Evolutionary conservation across 441 rosid species (phyloP), one percentile per base, ranked within the genome.

Genomic region (Manihot esculenta): DNA sequence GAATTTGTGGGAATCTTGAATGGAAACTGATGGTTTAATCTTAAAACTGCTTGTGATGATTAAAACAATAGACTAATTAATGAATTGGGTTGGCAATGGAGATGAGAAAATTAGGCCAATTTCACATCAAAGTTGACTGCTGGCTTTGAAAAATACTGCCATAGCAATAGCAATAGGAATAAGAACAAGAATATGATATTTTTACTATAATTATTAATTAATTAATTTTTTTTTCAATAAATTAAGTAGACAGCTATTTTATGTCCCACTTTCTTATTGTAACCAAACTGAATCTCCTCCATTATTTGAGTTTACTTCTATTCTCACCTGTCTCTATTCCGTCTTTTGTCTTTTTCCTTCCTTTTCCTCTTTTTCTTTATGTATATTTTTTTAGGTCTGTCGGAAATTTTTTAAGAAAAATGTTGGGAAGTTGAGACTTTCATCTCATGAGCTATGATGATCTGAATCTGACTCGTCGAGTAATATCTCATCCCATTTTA

Each of bases 101-200:
- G 44, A 44, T 51, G 49, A 27, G 21, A 33, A 42, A 64, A 64
- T 79, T 79, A 75, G 74, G 74, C 53, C 63, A 33, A 75, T 48
- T 30, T 70, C 20, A 38, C 70, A 48, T 79, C 77, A 27, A 10
- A 1, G 61, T 64, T 26, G 58, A 76, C 56, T 38, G 20, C 20
- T 51, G 44, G 45, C 62, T 72, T 64, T 63, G 42, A 66, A 44
- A 21, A 6, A 3, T 11, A 38, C 12, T 35, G 41, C 13, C 50
- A 5, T n/a, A 1, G 2, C 33, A 9, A 10, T 17, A 27, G 20
- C 4, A 14, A n/a, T n/a, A n/a, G n/a, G n/a, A n/a, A n/a, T n/a
- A n/a, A n/a, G n/a, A n/a, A n/a, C n/a, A n/a, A n/a, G n/a, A n/a
- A n/a, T n/a, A n/a, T n/a, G n/a, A n/a, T n/a, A n/a, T n/a, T n/a